A percentile compares a stretch with the other conserved stretches of the same genome.
phyloP scores from a whole-genome alignment of 2,329 filamentous ascomycete genomes.

The Colletotrichum sp. region DNA sequence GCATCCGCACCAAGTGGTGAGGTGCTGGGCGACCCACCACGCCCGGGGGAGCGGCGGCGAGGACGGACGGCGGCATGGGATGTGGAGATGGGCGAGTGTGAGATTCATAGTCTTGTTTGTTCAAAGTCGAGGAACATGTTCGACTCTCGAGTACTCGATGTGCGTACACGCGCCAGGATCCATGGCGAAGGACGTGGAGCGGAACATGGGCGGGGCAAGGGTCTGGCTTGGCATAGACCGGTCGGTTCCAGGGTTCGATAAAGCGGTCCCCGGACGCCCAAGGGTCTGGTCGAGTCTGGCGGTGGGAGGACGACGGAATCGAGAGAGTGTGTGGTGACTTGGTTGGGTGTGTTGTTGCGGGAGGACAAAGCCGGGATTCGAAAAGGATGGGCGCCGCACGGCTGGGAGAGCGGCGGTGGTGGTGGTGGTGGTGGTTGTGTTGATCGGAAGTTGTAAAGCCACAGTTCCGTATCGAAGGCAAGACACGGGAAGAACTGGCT shows the following conservation, averaged over 20 bases:
- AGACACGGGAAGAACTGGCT: neutral
- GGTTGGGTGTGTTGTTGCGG: neutral
- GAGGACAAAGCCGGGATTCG: neutral
- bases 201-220: conserved; percentile 1
- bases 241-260: conserved; percentile 10
- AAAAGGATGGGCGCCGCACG: neutral
- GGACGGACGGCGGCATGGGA: neutral
- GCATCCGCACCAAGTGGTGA: neutral
- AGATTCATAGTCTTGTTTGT: neutral
- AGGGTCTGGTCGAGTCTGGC: neutral
- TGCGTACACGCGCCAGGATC: neutral
- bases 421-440: neutral
- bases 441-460: neutral
- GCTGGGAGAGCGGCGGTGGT: neutral
- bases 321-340: neutral
- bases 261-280: neutral
- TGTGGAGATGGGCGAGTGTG: neutral
- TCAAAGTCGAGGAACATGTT: neutral
- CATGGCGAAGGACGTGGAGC: neutral
- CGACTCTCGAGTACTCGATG: neutral
- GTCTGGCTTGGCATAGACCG: conserved; percentile 3
- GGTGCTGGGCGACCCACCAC: neutral
- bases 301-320: neutral
- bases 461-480: neutral
- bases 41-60: neutral